Base-by-base conservation (phyloP, 345 rosid genomes). In the Syzygium oleosum region DNA sequence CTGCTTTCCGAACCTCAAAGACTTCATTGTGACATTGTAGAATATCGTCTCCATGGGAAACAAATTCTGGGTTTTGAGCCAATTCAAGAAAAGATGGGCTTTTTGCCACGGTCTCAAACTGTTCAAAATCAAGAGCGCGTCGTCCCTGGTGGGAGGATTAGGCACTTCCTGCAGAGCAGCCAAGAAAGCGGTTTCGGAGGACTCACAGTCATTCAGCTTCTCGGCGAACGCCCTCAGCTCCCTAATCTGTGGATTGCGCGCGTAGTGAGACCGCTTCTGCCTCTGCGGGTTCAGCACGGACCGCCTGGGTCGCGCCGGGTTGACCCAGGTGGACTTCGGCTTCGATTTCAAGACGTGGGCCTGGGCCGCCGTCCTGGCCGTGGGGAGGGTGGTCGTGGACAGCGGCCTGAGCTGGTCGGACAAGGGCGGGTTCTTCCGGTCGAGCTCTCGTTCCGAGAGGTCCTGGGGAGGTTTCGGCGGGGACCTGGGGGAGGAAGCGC, bases 391-490 rank as follows among this genome's bases (percentile, higher is more conserved):
- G 53, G 97, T 94, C 27, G 94, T 84, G 51, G 96, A 95, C 85
- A 97, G 94, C 83, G 97, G 96, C 92, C 91, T 94, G 85, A 96
- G 98, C 80, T 96, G 99, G 83, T 97, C 99, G 84, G 98, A 93
- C 51, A 95, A 91, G 91, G 99, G 94, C 52, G 96, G 92, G 85
- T 38, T 93, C 55, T 93, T 91, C 23, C 91, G 86, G 86, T 85
- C 51, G 85, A 91, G 89, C 46, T 43, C 46, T 43, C 46, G 46
- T 56, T 90, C 92, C 23, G 90, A 80, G 29, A 88, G 88, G 84
- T 88, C 89, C 85, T 89, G 90, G 61, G 93, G 86, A 87, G 92
- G 56, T 87, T 91, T 91, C 85, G 91, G 73, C 12, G 90, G 68
- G 86, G 92, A 63, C 14, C 89, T 52, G 85, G 89, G 78, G 53